Base-by-base conservation (phyloP, 1,284 basidiomycete species). In the Schizopora paradoxa region DNA sequence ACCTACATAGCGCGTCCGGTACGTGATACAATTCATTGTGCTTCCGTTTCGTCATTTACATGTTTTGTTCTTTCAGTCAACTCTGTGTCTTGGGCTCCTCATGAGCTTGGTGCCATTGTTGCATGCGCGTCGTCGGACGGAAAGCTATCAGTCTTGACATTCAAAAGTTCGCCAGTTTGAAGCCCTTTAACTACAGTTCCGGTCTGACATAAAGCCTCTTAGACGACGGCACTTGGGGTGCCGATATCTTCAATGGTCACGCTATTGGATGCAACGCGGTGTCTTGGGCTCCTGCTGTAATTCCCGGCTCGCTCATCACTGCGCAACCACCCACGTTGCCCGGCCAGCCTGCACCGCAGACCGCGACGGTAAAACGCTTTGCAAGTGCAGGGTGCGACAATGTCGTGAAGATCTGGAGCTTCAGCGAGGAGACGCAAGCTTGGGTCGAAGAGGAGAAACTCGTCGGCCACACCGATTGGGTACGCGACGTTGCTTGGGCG, bases 91-190 rank as follows among this genome's bases (percentile, higher is more conserved):
- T 99, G 96, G 95, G 94, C 95, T 26, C 93, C 96, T 1, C 92
- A 96, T 58, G 95, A 98, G 63, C 79, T 98, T 10, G 95, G 96
- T 44, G 91, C 96, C 0, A 94, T 97, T 55, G 77, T 99, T 36
- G 94, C 93, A 1, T 99, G 95, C 60, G 95, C 95, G 1, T 95
- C 91, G n/a, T 96, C 92, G 2, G 95, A 99, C 62, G 95, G 95
- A 53, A 96, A 96, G 64, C 81, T 99, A 41, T 98, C 95, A 6
- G 93, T 99, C 21, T 72, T 99, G 50, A 91, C 89, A 5, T 99
- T 99, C 74, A 95, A 97, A 79, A 91, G 92, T 93, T 56, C 53
- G 81, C 73, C n/a, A n/a, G 2, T 13, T n/a, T 18, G 6, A 22
- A 45, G 31, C 26, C 19, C 5, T 40, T 16, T 22, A 25, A 39